These are phyloP conservation scores for Phytophthora parvispora DNA, from an alignment of 352 stramenopile species.

Conservation along the genomic window DNA sequence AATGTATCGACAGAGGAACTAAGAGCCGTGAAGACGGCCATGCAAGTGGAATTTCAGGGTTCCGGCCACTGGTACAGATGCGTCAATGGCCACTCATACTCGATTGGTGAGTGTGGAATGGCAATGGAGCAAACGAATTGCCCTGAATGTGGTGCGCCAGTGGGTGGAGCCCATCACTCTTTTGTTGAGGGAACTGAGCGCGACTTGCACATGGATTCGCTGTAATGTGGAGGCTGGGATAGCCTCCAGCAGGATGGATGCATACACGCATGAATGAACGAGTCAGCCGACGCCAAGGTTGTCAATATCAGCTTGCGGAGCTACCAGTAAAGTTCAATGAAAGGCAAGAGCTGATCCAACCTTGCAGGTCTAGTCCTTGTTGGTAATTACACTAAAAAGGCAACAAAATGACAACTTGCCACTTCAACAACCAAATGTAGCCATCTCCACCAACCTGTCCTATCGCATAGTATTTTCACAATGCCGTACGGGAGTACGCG, in stretches of 20 bases:
- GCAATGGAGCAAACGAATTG: conserved; percentile 75
- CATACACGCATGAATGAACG: too few relatives aligned
- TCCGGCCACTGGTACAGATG: conserved; percentile 81
- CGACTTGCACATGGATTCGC: conserved; percentile 25
- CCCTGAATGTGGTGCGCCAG: conserved; percentile 70
- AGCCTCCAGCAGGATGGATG: too few relatives aligned
- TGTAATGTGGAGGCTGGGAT: conserved; percentile 7
- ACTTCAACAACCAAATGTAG: conserved; percentile 36
- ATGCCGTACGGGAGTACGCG: not conserved
- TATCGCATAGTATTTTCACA: not conserved
- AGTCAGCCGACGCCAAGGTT: too few relatives aligned
- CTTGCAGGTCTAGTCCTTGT: too few relatives aligned
- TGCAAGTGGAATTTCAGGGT: conserved; percentile 40
- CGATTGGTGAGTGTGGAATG: conserved; percentile 85
- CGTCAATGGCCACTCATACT: conserved; percentile 86
- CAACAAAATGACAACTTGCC: too few relatives aligned
- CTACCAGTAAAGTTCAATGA: too few relatives aligned
- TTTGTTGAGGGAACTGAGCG: conserved; percentile 12
- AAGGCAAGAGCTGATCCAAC: too few relatives aligned
- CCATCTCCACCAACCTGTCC: not conserved
- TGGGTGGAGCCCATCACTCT: conserved; percentile 67
- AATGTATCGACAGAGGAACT: conserved; percentile 38
- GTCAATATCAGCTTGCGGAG: too few relatives aligned
- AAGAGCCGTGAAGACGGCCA: conserved; percentile 37
- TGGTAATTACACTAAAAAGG: too few relatives aligned